Percentiles rank a stretch among this genome's conserved stretches.
phyloP scores from a whole-genome alignment of 2,329 filamentous ascomycete species.

The Rutstroemia sp. region DNA sequence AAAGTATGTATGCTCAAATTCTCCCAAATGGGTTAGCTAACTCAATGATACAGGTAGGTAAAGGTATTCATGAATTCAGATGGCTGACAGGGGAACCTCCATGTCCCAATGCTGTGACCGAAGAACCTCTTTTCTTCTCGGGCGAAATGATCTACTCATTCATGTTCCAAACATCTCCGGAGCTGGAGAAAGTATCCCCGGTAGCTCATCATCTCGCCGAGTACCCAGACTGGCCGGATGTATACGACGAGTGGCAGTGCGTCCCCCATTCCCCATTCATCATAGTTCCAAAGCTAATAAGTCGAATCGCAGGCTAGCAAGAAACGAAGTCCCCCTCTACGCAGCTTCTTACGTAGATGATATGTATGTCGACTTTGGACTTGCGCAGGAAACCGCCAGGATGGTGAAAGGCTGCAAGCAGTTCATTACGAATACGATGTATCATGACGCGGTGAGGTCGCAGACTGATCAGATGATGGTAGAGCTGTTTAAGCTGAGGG shows the following conservation, averaged over 20 bases:
- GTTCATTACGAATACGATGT: slow-evolving; percentile 79
- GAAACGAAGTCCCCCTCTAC: slow-evolving; percentile 79
- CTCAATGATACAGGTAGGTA: not conserved
- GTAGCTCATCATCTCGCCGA: slow-evolving; percentile 66
- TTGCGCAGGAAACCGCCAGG: slow-evolving; percentile 65
- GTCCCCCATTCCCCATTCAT: not conserved
- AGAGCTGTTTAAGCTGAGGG: slow-evolving; percentile 68
- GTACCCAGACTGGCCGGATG: slow-evolving; percentile 60
- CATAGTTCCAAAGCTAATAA: not conserved
- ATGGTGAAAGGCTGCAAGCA: slow-evolving; percentile 71
- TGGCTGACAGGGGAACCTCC: slow-evolving; percentile 36
- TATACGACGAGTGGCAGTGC: slow-evolving; percentile 65
- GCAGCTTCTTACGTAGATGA: slow-evolving; percentile 78
- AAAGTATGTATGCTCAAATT: slow-evolving; percentile 29
- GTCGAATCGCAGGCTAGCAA: slow-evolving; percentile 39
- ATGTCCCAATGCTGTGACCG: slow-evolving; percentile 31
- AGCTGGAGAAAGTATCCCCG: slow-evolving; percentile 60
- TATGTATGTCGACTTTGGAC: slow-evolving; percentile 81
- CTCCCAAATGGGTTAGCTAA: not conserved
- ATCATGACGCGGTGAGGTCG: slow-evolving; percentile 73
- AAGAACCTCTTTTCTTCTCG: slow-evolving; percentile 64
- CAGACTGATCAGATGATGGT: slow-evolving; percentile 70
- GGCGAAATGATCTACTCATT: slow-evolving; percentile 90
- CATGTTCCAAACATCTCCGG: slow-evolving; percentile 74
- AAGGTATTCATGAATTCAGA: slow-evolving; percentile 10